Evolutionary conservation across 2,329 filamentous ascomycete genomes (phyloP).

Genomic region (Talaromyces pinophilus): DNA sequence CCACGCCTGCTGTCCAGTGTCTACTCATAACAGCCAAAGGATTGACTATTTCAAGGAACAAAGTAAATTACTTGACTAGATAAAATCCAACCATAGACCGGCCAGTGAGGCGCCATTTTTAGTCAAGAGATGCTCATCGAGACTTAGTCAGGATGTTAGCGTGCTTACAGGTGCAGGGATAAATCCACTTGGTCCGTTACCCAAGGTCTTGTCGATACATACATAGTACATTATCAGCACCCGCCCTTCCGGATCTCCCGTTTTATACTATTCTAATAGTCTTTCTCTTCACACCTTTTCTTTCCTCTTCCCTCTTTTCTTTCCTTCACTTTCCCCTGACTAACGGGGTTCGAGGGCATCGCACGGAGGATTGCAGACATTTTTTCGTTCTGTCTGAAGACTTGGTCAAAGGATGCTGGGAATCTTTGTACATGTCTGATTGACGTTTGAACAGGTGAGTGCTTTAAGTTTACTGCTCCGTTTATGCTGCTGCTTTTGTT

Average conservation of each 20-base stretch:
- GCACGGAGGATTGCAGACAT: neutral
- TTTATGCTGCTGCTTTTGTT: neutral
- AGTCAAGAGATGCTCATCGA: neutral
- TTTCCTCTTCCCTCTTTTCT: neutral
- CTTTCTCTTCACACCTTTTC: neutral
- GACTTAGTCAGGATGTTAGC: conserved; percentile 8
- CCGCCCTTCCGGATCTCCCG: conserved; percentile 15
- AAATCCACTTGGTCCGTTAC: neutral
- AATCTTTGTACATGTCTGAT: conserved; percentile 18
- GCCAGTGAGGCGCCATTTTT: neutral
- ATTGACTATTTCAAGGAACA: conserved; percentile 1
- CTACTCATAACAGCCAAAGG: neutral
- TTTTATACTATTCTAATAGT: neutral
- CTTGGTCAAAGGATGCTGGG: conserved; percentile 20
- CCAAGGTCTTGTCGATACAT: conserved; percentile 5
- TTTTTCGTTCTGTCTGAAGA: neutral
- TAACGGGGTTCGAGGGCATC: neutral
- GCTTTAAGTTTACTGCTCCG: neutral
- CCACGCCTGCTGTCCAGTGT: neutral
- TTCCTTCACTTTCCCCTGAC: conserved; percentile 2
- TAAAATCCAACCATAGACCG: neutral
- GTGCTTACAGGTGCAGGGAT: conserved; percentile 1
- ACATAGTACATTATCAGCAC: conserved; percentile 2
- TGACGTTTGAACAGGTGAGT: conserved; percentile 16
- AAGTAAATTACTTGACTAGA: neutral